phyloP scores from a whole-genome alignment of 2,329 filamentous ascomycete species.

The Fusarium ambrosium region DNA sequence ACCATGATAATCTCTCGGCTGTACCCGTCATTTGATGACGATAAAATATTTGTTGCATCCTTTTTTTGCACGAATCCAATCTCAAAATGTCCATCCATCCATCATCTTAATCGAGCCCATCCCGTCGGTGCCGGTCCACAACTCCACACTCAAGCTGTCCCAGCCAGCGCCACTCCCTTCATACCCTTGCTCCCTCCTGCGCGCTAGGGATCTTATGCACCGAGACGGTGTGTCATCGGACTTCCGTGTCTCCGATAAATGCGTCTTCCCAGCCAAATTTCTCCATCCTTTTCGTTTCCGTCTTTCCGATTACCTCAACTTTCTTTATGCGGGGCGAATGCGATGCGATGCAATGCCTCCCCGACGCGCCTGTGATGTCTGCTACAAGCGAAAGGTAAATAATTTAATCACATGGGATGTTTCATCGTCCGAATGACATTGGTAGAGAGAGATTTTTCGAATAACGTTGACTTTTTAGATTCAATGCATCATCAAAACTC shows the following conservation, averaged over 20 bases:
- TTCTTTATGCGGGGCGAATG: not conserved
- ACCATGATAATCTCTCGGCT: not conserved
- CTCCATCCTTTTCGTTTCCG: slow-evolving; percentile 18
- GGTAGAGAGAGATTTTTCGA: not conserved
- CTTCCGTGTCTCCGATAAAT: slow-evolving; percentile 14
- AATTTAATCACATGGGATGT: not conserved
- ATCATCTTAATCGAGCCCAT: not conserved
- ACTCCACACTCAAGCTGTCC: not conserved
- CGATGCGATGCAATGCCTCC: slow-evolving; percentile 38
- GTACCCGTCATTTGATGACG: not conserved
- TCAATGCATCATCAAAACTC: slow-evolving; percentile 38
- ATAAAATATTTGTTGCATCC: not conserved
- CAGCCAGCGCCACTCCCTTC: not conserved
- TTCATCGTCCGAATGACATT: not conserved
- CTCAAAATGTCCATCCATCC: not conserved
- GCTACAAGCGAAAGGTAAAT: slow-evolving; percentile 41
- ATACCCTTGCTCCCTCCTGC: not conserved
- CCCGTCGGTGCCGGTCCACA: not conserved
- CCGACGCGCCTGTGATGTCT: slow-evolving; percentile 35
- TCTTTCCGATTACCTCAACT: slow-evolving; percentile 37
- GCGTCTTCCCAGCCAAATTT: not conserved
- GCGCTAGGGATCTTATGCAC: not conserved
- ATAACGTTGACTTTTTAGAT: slow-evolving; percentile 23
- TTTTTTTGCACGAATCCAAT: not conserved
- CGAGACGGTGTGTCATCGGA: slow-evolving; percentile 12